A percentile compares a stretch with the other conserved stretches of the same genome.
Evolutionary conservation across 2,329 filamentous ascomycete species (phyloP).

Genomic region (Diaporthe australafricana): DNA sequence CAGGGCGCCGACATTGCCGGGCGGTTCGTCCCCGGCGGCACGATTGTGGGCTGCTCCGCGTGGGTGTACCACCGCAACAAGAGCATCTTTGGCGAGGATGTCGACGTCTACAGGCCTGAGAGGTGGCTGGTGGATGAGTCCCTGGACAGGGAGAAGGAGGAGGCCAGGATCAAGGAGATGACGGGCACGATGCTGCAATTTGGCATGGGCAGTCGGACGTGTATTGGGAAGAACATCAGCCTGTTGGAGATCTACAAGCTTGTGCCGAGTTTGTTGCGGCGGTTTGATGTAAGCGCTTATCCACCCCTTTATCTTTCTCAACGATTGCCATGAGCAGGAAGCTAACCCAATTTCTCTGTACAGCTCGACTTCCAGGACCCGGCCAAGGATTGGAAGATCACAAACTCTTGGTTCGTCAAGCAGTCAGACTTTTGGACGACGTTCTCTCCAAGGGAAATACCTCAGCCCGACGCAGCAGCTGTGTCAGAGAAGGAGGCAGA

Average conservation of each 20-base stretch:
- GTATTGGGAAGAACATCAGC: constrained; percentile 76
- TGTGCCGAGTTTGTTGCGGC: constrained; percentile 69
- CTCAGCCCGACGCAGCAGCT: constrained; percentile 47
- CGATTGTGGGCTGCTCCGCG: constrained; percentile 79
- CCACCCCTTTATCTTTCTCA: constrained; percentile 62
- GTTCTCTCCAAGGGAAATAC: constrained; percentile 57
- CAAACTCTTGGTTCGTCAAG: constrained; percentile 74
- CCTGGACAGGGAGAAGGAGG: constrained; percentile 61
- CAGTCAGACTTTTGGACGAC: constrained; percentile 65
- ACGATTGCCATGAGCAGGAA: background rate
- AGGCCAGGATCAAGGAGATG: constrained; percentile 72
- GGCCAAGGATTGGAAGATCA: constrained; percentile 65
- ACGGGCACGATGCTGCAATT: constrained; percentile 79
- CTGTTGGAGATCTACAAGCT: constrained; percentile 73
- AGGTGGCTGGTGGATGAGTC: constrained; percentile 67
- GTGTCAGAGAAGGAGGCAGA: background rate
- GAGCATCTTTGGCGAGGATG: constrained; percentile 75
- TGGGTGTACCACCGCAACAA: constrained; percentile 79
- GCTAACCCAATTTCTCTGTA: background rate
- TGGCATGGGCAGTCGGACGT: constrained; percentile 77
- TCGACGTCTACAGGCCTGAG: constrained; percentile 75
- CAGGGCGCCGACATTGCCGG: constrained; percentile 73
- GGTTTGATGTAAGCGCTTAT: constrained; percentile 66
- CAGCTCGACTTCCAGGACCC: constrained; percentile 68
- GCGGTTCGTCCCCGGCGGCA: constrained; percentile 73